Evolutionary conservation across 306 rosid species (phyloP).

Genomic region (Fagus crenata): DNA sequence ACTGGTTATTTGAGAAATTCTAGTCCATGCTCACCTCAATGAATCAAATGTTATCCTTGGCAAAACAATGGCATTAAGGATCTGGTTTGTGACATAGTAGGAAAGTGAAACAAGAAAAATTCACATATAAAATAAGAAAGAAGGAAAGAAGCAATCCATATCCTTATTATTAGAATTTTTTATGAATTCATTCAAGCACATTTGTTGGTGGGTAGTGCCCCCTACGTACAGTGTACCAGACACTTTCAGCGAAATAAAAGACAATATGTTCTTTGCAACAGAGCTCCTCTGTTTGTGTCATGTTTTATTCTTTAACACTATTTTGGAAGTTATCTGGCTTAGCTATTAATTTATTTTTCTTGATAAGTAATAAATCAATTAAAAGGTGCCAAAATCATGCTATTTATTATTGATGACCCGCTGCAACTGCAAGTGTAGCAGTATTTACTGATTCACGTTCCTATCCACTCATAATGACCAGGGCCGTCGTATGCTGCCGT

Average conservation of each 20-base stretch:
- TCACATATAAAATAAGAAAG: not conserved
- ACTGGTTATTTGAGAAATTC: not conserved
- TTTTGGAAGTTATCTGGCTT: conserved; percentile 1
- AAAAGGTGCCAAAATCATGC: not conserved
- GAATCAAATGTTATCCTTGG: not conserved
- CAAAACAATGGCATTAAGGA: not conserved
- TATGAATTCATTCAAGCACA: not conserved
- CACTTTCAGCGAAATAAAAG: not conserved
- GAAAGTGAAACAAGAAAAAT: not conserved
- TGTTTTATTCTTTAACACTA: not conserved
- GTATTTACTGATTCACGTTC: conserved; percentile 29
- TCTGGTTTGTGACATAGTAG: not conserved
- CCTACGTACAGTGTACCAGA: not conserved
- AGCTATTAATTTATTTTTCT: not conserved
- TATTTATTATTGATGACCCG: conserved; percentile 4
- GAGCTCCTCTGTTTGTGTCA: not conserved
- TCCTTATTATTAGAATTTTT: not conserved
- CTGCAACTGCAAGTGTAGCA: conserved; percentile 6
- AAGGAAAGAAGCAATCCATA: not conserved
- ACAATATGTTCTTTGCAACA: not conserved
- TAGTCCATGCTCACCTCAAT: not conserved
- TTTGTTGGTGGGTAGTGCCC: not conserved
- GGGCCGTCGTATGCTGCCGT: conserved; percentile 96
- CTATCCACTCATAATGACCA: conserved; percentile 33
- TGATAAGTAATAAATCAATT: not conserved